Conservation (phyloP, 1,284 basidiomycete species). For the Ganoderma leucocontextum region DNA sequence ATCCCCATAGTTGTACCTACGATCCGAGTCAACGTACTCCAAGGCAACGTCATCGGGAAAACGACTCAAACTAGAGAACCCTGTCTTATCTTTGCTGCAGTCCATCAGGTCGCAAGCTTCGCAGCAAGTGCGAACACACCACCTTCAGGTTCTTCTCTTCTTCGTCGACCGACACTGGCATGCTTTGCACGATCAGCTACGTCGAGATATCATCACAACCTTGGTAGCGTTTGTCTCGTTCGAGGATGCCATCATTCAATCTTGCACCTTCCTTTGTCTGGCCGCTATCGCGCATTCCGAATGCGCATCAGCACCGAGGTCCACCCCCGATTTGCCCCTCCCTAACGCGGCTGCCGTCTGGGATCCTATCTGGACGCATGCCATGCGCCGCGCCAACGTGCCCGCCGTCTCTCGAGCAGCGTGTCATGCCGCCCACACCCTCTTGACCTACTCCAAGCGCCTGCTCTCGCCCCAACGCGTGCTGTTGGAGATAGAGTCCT, state of each 20-base stretch:
- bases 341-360: constrained; percentile 53
- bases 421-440: constrained; percentile 73
- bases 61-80: constrained; percentile 62
- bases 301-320: constrained; percentile 16
- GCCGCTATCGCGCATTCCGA: constrained; percentile 71
- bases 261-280: constrained; percentile 85
- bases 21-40: constrained; percentile 66
- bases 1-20: constrained; percentile 60
- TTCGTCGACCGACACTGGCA: constrained; percentile 81
- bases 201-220: constrained; percentile 59
- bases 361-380: constrained; percentile 84
- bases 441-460: constrained; percentile 54
- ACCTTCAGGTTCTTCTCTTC: constrained; percentile 86
- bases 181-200: constrained; percentile 63
- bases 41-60: constrained; percentile 47
- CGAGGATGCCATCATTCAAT: constrained; percentile 74
- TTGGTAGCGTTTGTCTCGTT: constrained; percentile 70
- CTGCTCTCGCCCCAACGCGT: constrained; percentile 64
- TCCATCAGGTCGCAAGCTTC: constrained; percentile 51
- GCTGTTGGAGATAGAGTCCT: constrained; percentile 74
- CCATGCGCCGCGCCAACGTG: constrained; percentile 75
- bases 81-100: constrained; percentile 64
- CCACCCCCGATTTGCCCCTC: constrained; percentile 26
- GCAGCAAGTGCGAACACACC: constrained; percentile 54
- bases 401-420: constrained; percentile 80